Evolutionary conservation across 2,329 filamentous ascomycete species (phyloP).

Genomic region (Penicillium frequentans): DNA sequence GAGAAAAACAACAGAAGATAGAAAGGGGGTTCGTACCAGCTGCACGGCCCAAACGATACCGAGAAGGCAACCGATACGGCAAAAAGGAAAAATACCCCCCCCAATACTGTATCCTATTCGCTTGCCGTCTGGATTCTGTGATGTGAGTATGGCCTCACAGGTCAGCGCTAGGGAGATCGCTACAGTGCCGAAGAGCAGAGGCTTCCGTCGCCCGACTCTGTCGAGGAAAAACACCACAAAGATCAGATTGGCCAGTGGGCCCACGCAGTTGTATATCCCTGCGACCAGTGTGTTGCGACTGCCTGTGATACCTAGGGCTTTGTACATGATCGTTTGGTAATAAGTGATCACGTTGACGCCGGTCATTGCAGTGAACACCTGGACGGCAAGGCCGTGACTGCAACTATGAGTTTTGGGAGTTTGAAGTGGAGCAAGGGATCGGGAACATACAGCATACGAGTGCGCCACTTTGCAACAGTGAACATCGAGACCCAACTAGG

Average conservation of each 20-base stretch:
- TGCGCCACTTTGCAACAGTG: conserved; percentile 53
- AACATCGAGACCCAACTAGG: conserved; percentile 42
- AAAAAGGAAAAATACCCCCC: conserved; percentile 67
- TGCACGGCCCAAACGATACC: conserved; percentile 56
- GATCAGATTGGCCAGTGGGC: conserved; percentile 40
- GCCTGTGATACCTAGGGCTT: conserved; percentile 56
- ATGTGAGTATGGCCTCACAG: conserved; percentile 61
- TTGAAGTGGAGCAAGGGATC: neutral
- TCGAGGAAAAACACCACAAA: conserved; percentile 61
- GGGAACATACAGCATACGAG: conserved; percentile 51
- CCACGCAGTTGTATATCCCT: conserved; percentile 62
- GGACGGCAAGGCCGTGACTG: conserved; percentile 58
- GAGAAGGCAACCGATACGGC: conserved; percentile 61
- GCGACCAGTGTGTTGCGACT: conserved; percentile 55
- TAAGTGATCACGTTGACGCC: conserved; percentile 45
- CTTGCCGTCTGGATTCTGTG: conserved; percentile 46
- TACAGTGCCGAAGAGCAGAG: conserved; percentile 55
- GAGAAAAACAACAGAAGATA: neutral
- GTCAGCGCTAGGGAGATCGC: conserved; percentile 59
- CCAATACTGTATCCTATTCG: conserved; percentile 55
- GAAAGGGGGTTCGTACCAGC: conserved; percentile 22
- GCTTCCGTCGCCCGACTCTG: conserved; percentile 53
- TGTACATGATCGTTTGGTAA: conserved; percentile 44
- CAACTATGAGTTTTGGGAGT: neutral
- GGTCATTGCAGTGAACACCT: conserved; percentile 63